phyloP scores from a whole-genome alignment of 2,329 filamentous ascomycete species.

The Chaetoscypha palmicola region DNA sequence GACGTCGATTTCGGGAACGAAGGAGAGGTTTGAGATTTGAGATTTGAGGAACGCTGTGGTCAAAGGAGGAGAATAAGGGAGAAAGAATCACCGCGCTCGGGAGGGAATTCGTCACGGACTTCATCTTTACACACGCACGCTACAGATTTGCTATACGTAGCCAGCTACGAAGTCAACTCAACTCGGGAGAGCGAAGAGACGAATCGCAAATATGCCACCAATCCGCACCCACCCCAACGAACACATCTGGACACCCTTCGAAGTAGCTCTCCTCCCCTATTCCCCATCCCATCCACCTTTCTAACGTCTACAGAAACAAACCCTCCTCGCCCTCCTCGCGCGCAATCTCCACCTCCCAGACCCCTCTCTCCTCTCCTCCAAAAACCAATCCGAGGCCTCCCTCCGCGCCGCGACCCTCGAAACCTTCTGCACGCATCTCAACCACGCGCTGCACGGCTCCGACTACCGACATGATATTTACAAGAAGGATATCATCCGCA shows the following conservation, averaged over 20 bases:
- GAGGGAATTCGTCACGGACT: too few relatives aligned
- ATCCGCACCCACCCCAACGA: not conserved
- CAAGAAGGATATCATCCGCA: slow-evolving; percentile 23
- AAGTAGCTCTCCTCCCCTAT: not conserved
- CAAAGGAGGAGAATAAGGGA: too few relatives aligned
- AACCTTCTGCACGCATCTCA: slow-evolving; percentile 28
- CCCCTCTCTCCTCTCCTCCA: slow-evolving; percentile 19
- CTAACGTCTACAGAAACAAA: too few relatives aligned
- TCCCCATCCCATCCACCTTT: too few relatives aligned
- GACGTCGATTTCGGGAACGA: too few relatives aligned
- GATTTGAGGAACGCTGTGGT: too few relatives aligned
- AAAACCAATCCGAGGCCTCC: not conserved
- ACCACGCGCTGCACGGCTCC: slow-evolving; percentile 24
- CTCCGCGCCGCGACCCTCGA: slow-evolving; percentile 12
- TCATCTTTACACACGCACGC: too few relatives aligned
- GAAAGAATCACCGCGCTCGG: too few relatives aligned
- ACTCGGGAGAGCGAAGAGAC: not conserved
- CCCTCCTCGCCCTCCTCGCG: slow-evolving; percentile 25
- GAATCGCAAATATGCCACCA: not conserved
- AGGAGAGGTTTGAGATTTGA: too few relatives aligned
- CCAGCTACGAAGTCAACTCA: too few relatives aligned
- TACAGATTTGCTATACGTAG: too few relatives aligned
- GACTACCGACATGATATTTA: slow-evolving; percentile 19
- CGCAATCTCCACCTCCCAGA: slow-evolving; percentile 18
- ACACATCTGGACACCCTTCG: not conserved